Evolutionary conservation across 2,329 filamentous ascomycete genomes (phyloP).

Genomic region (Lasiodiplodia sp.): DNA sequence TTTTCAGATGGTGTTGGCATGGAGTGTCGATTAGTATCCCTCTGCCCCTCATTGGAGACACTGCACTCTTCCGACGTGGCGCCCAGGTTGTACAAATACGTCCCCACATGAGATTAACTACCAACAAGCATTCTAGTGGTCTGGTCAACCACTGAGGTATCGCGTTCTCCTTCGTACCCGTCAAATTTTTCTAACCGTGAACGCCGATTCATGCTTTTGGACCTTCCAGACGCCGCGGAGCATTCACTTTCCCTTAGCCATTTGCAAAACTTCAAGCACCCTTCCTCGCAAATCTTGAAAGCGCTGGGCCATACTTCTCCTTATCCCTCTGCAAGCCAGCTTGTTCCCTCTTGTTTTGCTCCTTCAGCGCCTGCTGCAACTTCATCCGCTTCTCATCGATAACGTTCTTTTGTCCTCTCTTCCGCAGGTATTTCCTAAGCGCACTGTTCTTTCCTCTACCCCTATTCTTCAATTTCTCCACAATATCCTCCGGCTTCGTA

Average conservation of each 20-base stretch:
- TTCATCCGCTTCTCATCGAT: constrained; percentile 93
- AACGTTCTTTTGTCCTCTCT: constrained; percentile 91
- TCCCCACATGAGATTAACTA: too few relatives aligned
- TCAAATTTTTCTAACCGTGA: background rate
- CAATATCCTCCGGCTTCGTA: constrained; percentile 65
- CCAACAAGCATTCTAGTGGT: background rate
- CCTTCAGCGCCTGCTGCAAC: constrained; percentile 80
- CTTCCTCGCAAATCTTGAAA: constrained; percentile 84
- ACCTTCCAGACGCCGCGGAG: background rate
- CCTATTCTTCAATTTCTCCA: constrained; percentile 72
- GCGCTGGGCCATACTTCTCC: constrained; percentile 80
- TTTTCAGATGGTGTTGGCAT: too few relatives aligned
- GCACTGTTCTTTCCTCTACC: constrained; percentile 90
- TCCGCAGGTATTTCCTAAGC: constrained; percentile 85
- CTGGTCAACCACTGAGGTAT: background rate
- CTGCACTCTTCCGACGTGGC: too few relatives aligned
- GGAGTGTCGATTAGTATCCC: too few relatives aligned
- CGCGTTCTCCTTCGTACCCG: background rate
- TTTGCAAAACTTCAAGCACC: constrained; percentile 37
- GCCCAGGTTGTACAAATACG: too few relatives aligned
- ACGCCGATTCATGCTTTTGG: constrained; percentile 23
- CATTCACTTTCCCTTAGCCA: background rate
- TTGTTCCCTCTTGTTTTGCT: constrained; percentile 71
- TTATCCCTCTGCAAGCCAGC: constrained; percentile 72
- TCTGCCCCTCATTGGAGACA: too few relatives aligned